Conservation (phyloP, 1,284 basidiomycete species). For the Fomitopsis palustris region DNA sequence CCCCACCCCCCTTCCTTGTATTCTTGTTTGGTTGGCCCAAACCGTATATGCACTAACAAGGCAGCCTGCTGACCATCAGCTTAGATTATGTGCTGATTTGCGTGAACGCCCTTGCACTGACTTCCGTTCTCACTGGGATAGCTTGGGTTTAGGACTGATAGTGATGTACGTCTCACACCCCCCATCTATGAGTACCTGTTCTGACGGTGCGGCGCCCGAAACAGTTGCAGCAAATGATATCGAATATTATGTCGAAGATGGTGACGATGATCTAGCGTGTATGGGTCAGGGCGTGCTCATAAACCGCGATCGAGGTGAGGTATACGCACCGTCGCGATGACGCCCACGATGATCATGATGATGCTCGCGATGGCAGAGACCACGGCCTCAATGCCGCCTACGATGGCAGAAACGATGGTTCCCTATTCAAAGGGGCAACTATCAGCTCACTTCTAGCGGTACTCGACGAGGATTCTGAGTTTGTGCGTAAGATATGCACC, state of each 20-base stretch:
- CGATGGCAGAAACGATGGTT: conserved; percentile 60
- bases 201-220: conserved; percentile 35
- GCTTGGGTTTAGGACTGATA: no score
- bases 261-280: conserved; percentile 52
- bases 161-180: neutral
- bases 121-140: no score
- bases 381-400: conserved; percentile 49
- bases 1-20: no score
- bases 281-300: neutral
- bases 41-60: no score
- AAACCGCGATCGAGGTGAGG: neutral
- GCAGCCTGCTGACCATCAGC: no score
- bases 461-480: no score
- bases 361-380: conserved; percentile 55
- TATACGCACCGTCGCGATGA: conserved; percentile 48
- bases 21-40: no score
- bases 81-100: no score
- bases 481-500: neutral
- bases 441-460: neutral
- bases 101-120: no score
- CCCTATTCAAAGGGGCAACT: conserved; percentile 38
- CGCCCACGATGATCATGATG: conserved; percentile 54
- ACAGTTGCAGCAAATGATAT: conserved; percentile 62
- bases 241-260: conserved; percentile 55
- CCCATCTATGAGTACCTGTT: conserved; percentile 27